Evolutionary conservation across 139 green algal species (phyloP).

Genomic region (Coelastrella sp.): DNA sequence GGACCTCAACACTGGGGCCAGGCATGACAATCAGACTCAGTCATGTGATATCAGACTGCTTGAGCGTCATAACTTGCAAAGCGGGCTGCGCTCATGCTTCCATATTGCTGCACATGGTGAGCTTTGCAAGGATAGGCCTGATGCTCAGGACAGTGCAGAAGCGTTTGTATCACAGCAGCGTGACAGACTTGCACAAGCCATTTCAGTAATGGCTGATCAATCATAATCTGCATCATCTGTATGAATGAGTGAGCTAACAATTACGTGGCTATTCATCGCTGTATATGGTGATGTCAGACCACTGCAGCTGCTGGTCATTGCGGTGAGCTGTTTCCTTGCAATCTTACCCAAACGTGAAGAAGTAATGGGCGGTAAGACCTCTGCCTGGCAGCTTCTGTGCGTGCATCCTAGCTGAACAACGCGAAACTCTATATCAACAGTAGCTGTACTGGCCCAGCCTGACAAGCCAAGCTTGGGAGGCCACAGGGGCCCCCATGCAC

Average conservation of each 20-base stretch:
- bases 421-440: background rate
- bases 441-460: background rate
- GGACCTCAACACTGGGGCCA: constrained; percentile 52
- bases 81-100: too few species aligned
- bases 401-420: background rate
- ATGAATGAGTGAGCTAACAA: too few species aligned
- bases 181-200: too few species aligned
- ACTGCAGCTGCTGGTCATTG: background rate
- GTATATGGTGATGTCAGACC: background rate
- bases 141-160: background rate
- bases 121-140: too few species aligned
- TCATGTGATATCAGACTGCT: too few species aligned
- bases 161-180: too few species aligned
- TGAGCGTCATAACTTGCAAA: too few species aligned
- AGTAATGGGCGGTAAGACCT: constrained; percentile 52
- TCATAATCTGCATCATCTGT: too few species aligned
- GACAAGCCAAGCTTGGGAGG: background rate
- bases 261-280: background rate
- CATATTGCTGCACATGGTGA: too few species aligned
- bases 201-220: too few species aligned
- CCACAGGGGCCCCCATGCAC: background rate
- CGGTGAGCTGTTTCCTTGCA: too few species aligned
- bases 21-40: too few species aligned
- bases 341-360: constrained; percentile 52
- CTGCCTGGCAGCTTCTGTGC: constrained; percentile 17